phyloP scores from a whole-genome alignment of 2,329 filamentous ascomycete genomes.

The Neofusicoccum kwambonambiense region DNA sequence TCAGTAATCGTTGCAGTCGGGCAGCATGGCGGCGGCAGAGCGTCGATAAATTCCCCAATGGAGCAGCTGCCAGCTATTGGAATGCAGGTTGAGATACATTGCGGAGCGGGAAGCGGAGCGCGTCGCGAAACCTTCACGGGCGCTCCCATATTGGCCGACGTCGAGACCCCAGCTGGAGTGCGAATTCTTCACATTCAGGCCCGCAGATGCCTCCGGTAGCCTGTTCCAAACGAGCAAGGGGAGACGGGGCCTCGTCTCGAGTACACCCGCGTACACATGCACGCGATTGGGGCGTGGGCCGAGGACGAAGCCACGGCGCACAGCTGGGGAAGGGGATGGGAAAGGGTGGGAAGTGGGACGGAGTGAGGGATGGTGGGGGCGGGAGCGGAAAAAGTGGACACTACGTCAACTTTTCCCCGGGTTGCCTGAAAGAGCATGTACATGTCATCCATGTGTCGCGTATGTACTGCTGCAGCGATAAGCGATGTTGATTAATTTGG shows the following conservation, averaged over 20 bases:
- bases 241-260: not conserved
- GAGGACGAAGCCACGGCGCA: not conserved
- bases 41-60: not conserved
- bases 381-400: not conserved
- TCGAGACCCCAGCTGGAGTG: not conserved
- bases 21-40: not conserved
- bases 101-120: not conserved
- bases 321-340: not conserved
- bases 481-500: not conserved
- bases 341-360: too few relatives aligned
- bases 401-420: not conserved
- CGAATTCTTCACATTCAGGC: not conserved
- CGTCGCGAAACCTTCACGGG: not conserved
- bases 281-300: not conserved
- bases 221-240: not conserved
- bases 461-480: not conserved
- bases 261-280: not conserved
- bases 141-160: not conserved
- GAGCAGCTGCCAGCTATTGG: not conserved
- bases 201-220: not conserved
- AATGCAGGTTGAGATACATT: not conserved
- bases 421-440: not conserved
- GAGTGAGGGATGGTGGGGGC: not conserved
- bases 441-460: not conserved
- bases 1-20: not conserved